Evolutionary conservation across 2,329 filamentous ascomycete genomes (phyloP).

Genomic region (Penicillium sclerotigenum): DNA sequence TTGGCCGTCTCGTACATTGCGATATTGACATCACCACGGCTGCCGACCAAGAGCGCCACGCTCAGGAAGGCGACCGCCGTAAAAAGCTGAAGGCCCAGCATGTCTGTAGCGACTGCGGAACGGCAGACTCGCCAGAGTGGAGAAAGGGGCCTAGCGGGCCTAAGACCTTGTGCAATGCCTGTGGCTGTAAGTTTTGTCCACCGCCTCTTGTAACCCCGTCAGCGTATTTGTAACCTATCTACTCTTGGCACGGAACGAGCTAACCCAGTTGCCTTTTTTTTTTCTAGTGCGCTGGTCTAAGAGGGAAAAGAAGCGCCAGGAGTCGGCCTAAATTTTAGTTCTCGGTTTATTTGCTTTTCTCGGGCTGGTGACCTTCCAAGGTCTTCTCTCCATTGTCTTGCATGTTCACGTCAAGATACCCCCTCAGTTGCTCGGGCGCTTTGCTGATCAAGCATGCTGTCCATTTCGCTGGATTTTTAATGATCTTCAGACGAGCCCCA

Average conservation of each 20-base stretch:
- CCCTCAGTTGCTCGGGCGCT: background rate
- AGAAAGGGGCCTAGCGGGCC: constrained; percentile 88
- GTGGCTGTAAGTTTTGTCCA: constrained; percentile 62
- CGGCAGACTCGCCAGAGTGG: constrained; percentile 92
- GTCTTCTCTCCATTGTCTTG: constrained; percentile 6
- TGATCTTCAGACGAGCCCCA: background rate
- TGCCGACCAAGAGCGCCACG: constrained; percentile 60
- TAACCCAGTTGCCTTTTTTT: background rate
- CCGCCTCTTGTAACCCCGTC: background rate
- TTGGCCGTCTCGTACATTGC: constrained; percentile 75
- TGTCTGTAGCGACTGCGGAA: constrained; percentile 93
- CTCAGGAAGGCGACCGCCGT: constrained; percentile 66
- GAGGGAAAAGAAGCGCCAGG: constrained; percentile 70
- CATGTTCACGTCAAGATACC: constrained; percentile 14
- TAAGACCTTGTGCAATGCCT: constrained; percentile 94
- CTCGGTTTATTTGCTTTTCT: constrained; percentile 4
- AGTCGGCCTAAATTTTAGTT: constrained; percentile 15
- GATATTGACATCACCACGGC: constrained; percentile 81
- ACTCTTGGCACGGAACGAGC: background rate
- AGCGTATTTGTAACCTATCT: background rate
- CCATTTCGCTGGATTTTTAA: background rate
- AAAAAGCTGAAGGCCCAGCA: constrained; percentile 93
- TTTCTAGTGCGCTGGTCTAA: constrained; percentile 56
- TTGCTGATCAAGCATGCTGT: background rate
- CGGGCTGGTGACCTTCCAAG: background rate